phyloP scores from a whole-genome alignment of 2,329 filamentous ascomycete species.

The Diaporthe helianthi region DNA sequence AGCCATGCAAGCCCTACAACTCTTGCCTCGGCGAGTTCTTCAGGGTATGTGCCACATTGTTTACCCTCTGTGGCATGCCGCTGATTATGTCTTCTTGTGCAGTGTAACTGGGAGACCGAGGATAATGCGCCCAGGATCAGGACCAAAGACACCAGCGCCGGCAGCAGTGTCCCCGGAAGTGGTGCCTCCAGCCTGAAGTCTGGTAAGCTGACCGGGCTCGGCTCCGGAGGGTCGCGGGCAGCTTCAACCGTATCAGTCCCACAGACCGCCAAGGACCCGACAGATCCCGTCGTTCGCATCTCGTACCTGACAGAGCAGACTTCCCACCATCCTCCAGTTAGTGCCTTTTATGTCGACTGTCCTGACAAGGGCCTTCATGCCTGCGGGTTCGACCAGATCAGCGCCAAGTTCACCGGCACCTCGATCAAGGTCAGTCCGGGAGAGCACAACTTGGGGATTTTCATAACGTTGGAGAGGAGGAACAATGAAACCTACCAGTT shows the following conservation, averaged over 20 bases:
- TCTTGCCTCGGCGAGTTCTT: constrained; percentile 98
- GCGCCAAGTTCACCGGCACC: constrained; percentile 96
- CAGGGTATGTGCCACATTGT: constrained; percentile 64
- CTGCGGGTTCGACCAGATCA: constrained; percentile 92
- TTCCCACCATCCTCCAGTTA: constrained; percentile 96
- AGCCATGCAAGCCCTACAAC: constrained; percentile 99
- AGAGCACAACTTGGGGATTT: constrained; percentile 94
- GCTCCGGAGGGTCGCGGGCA: constrained; percentile 48
- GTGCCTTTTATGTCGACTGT: constrained; percentile 92
- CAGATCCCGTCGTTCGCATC: constrained; percentile 70
- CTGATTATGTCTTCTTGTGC: constrained; percentile 36
- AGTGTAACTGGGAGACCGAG: constrained; percentile 96
- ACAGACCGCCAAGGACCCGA: constrained; percentile 51
- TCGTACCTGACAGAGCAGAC: constrained; percentile 98
- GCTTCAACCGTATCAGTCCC: constrained; percentile 60
- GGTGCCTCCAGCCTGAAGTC: constrained; percentile 58
- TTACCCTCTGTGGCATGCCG: background rate
- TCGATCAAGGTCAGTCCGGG: constrained; percentile 91
- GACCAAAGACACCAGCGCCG: constrained; percentile 52
- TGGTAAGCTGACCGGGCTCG: constrained; percentile 42
- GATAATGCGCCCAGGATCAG: constrained; percentile 74
- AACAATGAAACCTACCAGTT: constrained; percentile 93
- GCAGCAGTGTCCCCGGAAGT: constrained; percentile 45
- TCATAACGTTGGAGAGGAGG: constrained; percentile 81
- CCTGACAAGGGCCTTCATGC: constrained; percentile 89